Conservation (phyloP, 208 protist species). For the Trypanosoma melophagium region DNA sequence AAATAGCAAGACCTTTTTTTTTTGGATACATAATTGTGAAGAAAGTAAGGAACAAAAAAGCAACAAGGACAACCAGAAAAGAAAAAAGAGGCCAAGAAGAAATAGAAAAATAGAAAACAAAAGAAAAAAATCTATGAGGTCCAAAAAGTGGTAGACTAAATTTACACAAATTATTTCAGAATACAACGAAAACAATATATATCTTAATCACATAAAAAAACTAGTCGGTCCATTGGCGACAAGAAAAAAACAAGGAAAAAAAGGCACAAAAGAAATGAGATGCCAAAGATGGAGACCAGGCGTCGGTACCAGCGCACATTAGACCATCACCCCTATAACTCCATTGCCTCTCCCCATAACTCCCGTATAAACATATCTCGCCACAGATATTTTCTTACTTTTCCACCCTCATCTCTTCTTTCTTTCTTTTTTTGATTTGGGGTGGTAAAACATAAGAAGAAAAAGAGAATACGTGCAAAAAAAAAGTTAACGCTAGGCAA, state of each 20-base stretch:
- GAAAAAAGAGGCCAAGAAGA: neutral
- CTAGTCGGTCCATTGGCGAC: neutral
- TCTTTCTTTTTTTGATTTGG: neutral
- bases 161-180: too few species aligned
- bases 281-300: neutral
- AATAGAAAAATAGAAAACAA: neutral
- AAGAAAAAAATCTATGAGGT: neutral
- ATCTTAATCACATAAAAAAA: too few species aligned
- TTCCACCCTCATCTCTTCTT: neutral
- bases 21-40: neutral
- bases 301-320: neutral
- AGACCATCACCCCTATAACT: neutral
- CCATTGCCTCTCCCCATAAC: neutral
- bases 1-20: neutral
- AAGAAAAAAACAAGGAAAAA: conserved; percentile 4
- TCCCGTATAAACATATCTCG: neutral
- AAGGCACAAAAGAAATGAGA: conserved; percentile 7
- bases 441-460: neutral
- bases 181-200: too few species aligned
- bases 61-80: neutral
- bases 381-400: neutral
- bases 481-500: too few species aligned
- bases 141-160: too few species aligned
- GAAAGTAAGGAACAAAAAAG: neutral
- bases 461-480: neutral